Evolutionary conservation across 1,284 basidiomycete genomes (phyloP).

Genomic region (Wallemia hederae): DNA sequence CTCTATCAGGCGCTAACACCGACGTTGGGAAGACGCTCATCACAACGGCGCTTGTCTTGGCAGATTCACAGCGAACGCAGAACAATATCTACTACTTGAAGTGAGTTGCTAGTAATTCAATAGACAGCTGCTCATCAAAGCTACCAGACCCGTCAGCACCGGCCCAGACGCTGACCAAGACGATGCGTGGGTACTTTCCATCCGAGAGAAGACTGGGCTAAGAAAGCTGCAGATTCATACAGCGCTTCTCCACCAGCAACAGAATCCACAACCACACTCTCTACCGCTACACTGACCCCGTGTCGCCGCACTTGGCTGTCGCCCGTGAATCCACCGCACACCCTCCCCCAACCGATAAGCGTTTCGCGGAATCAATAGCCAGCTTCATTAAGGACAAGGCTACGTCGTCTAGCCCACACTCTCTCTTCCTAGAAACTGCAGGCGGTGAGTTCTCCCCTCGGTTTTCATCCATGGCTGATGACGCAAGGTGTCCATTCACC

Average conservation of each 20-base stretch:
- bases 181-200: slow-evolving; percentile 28
- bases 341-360: slow-evolving; percentile 22
- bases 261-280: slow-evolving; percentile 38
- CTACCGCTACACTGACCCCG: slow-evolving; percentile 58
- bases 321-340: slow-evolving; percentile 11
- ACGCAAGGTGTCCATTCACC: slow-evolving; percentile 72
- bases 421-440: slow-evolving; percentile 75
- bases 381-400: slow-evolving; percentile 30
- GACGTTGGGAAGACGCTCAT: slow-evolving; percentile 78
- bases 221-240: slow-evolving; percentile 1
- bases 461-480: not conserved
- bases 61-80: slow-evolving; percentile 32
- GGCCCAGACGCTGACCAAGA: slow-evolving; percentile 52
- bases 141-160: slow-evolving; percentile 65
- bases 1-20: slow-evolving; percentile 31
- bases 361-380: slow-evolving; percentile 37
- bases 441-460: slow-evolving; percentile 32
- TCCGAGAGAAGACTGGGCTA: not conserved
- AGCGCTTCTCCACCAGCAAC: slow-evolving; percentile 7
- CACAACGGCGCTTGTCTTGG: slow-evolving; percentile 33
- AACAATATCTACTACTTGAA: slow-evolving; percentile 11
- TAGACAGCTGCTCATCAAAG: slow-evolving; percentile 10
- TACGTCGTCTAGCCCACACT: slow-evolving; percentile 15
- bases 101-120: slow-evolving; percentile 12
- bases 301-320: slow-evolving; percentile 65